These are phyloP conservation scores for Alternaria consortialis DNA, from an alignment of 2,329 filamentous ascomycete genomes.

Conservation along the genomic window DNA sequence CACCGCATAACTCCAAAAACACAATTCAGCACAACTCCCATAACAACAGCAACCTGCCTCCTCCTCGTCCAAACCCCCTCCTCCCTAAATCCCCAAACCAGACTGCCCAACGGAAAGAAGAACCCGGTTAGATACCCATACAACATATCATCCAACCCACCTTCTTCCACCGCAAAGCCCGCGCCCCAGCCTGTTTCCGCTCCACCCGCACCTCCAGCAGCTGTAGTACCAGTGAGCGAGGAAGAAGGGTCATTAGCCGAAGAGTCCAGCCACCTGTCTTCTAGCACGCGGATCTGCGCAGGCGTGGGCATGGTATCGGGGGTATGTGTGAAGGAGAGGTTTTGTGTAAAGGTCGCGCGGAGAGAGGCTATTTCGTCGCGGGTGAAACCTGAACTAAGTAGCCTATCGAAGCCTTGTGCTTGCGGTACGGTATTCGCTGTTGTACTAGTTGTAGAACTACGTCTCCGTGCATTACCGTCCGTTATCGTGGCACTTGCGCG, in stretches of 20 bases:
- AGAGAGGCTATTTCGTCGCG: constrained; percentile 83
- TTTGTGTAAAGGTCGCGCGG: constrained; percentile 85
- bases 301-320: constrained; percentile 89
- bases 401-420: constrained; percentile 88
- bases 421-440: constrained; percentile 69
- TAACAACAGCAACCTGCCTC: constrained; percentile 85
- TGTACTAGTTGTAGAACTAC: constrained; percentile 42
- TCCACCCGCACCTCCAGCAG: constrained; percentile 39
- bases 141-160: constrained; percentile 82
- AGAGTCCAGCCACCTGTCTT: constrained; percentile 89
- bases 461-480: constrained; percentile 20
- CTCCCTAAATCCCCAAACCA: constrained; percentile 85
- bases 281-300: constrained; percentile 76
- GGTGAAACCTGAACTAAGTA: constrained; percentile 83
- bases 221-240: constrained; percentile 41
- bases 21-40: constrained; percentile 82
- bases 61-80: constrained; percentile 86
- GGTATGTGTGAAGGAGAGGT: constrained; percentile 82
- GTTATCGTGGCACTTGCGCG: constrained; percentile 23
- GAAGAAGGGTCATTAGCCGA: constrained; percentile 57
- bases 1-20: constrained; percentile 75
- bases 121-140: constrained; percentile 91
- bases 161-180: constrained; percentile 63
- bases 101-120: constrained; percentile 89
- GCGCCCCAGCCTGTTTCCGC: constrained; percentile 58